Percentiles rank a stretch among this genome's conserved stretches.
Evolutionary conservation across 257 asterid species (phyloP).

Genomic region (Lycium ferocissimum): DNA sequence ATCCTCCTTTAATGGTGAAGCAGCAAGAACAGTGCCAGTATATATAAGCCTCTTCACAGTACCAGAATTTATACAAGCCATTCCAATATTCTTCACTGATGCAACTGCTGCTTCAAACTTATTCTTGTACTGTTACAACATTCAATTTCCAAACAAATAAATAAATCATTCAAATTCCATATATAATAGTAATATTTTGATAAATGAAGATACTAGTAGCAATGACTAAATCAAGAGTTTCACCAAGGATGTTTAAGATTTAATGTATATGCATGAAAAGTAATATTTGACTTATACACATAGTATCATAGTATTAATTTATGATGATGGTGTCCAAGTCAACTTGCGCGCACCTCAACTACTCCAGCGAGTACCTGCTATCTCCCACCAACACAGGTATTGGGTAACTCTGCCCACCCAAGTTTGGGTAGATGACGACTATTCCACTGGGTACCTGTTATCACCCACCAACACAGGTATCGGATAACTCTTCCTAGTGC

Average conservation of each 20-base stretch:
- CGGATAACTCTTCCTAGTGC: background rate
- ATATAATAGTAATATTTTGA: too few relatives aligned
- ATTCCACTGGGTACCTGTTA: background rate
- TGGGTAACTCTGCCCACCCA: background rate
- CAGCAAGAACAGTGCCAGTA: slow-evolving; percentile 42
- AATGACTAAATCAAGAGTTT: too few relatives aligned
- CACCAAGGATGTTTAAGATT: background rate
- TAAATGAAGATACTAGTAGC: too few relatives aligned
- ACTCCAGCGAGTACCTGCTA: too few relatives aligned
- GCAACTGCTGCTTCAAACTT: slow-evolving; percentile 45
- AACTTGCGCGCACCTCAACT: background rate
- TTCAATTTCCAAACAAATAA: background rate
- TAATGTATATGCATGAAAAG: background rate
- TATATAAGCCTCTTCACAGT: slow-evolving; percentile 46
- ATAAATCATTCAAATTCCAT: background rate
- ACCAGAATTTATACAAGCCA: slow-evolving; percentile 42
- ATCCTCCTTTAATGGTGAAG: slow-evolving; percentile 50
- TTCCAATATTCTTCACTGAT: slow-evolving; percentile 42
- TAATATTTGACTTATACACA: background rate
- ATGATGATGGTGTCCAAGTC: too few relatives aligned
- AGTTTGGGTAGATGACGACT: background rate
- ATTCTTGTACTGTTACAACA: slow-evolving; percentile 33
- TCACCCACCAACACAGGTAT: background rate
- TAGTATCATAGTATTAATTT: background rate
- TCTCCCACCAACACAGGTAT: background rate